Evolutionary conservation across 2,329 filamentous ascomycete genomes (phyloP).

Genomic region (Magnaporthiopsis incrustans): DNA sequence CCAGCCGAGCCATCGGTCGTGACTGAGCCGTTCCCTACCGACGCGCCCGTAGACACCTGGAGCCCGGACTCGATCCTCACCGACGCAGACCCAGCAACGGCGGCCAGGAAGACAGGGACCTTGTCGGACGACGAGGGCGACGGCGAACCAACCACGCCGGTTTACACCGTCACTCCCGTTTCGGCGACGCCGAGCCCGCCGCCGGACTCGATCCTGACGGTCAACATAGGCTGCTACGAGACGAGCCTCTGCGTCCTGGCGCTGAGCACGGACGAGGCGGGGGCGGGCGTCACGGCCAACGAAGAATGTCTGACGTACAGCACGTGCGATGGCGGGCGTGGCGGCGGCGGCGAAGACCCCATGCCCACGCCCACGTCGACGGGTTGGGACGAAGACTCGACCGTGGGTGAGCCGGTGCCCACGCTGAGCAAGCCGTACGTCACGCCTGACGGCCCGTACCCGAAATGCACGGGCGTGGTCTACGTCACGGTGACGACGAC

Average conservation of each 20-base stretch:
- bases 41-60: background rate
- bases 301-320: background rate
- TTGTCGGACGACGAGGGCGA: too few species aligned
- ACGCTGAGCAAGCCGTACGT: background rate
- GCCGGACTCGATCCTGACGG: background rate
- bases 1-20: background rate
- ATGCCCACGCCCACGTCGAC: slow-evolving; percentile 1
- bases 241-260: background rate
- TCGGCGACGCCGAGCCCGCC: background rate
- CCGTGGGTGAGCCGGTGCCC: background rate
- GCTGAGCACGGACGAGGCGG: background rate
- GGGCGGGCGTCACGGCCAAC: background rate
- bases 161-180: background rate
- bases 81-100: too few species aligned
- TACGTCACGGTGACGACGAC: background rate
- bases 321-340: background rate
- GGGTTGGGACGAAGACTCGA: background rate
- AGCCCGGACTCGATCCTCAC: background rate
- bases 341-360: background rate
- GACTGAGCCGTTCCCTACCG: background rate
- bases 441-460: too few species aligned
- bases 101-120: too few species aligned
- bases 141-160: background rate
- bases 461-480: background rate
- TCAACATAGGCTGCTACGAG: background rate